Conservation (phyloP, 345 rosid genomes). For the Barbarea vulgaris region DNA sequence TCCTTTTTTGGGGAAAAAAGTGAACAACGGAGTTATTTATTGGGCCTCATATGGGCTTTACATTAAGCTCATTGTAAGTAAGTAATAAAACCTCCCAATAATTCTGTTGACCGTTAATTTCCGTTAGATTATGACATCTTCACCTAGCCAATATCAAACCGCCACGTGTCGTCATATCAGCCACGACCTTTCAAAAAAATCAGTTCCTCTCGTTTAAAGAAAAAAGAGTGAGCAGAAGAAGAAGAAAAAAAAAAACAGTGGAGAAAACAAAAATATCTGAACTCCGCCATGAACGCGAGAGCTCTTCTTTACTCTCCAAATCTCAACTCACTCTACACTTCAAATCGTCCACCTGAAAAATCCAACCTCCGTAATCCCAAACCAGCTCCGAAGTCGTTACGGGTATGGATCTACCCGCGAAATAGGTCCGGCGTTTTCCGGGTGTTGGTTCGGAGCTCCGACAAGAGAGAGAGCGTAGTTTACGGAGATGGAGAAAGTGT, state of each 20-base stretch:
- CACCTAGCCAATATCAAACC: neutral
- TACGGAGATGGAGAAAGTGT: slow-evolving; percentile 21
- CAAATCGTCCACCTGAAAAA: slow-evolving; percentile 38
- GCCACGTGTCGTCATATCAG: slow-evolving; percentile 57
- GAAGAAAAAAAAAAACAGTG: slow-evolving; percentile 4
- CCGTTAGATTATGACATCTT: slow-evolving; percentile 35
- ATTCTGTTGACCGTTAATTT: slow-evolving; percentile 44
- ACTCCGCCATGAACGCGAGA: slow-evolving; percentile 64
- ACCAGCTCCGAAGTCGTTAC: slow-evolving; percentile 34
- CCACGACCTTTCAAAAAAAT: slow-evolving; percentile 53
- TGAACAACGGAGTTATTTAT: neutral
- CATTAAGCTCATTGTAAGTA: neutral
- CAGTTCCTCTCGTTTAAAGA: neutral
- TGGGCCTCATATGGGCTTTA: slow-evolving; percentile 28
- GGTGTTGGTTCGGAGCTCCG: slow-evolving; percentile 51
- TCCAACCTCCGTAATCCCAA: slow-evolving; percentile 21
- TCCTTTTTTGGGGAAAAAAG: neutral
- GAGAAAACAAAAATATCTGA: slow-evolving; percentile 27
- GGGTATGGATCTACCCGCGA: slow-evolving; percentile 35
- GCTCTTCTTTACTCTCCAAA: slow-evolving; percentile 57
- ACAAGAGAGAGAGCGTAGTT: slow-evolving; percentile 37
- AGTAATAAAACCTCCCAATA: slow-evolving; percentile 15
- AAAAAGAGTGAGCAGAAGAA: slow-evolving; percentile 19
- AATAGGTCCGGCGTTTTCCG: slow-evolving; percentile 44
- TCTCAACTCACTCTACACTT: slow-evolving; percentile 46